Evolutionary conservation across 805 yeast species (phyloP).

Genomic region (Yamadazyma sp.): DNA sequence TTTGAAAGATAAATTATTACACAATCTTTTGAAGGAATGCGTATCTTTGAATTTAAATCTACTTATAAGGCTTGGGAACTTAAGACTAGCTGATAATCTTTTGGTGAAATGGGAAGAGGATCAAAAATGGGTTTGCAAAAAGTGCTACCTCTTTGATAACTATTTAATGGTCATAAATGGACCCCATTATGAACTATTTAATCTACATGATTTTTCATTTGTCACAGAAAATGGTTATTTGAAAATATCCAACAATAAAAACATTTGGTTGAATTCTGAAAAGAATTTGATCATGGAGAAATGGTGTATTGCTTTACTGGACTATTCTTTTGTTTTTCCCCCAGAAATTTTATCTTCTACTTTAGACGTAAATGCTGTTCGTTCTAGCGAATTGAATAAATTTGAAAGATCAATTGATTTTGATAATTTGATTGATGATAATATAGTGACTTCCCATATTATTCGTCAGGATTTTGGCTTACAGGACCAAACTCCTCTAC

Average conservation of each 20-base stretch:
- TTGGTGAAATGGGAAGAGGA: conserved; percentile 14
- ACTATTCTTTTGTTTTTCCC: conserved; percentile 29
- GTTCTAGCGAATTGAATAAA: not conserved
- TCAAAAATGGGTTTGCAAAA: conserved; percentile 6
- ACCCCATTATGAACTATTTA: conserved; percentile 4
- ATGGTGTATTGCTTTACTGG: conserved; percentile 43
- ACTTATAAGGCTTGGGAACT: conserved; percentile 29
- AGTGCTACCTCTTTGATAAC: conserved; percentile 33
- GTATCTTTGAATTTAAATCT: conserved; percentile 21
- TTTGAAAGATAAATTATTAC: conserved; percentile 27
- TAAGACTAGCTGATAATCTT: conserved; percentile 35
- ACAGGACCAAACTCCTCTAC: not conserved
- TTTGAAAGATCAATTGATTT: not conserved
- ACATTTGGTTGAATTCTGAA: conserved; percentile 26
- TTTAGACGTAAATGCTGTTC: not conserved
- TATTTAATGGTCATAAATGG: conserved; percentile 17
- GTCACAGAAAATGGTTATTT: conserved; percentile 8
- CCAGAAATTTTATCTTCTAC: conserved; percentile 35
- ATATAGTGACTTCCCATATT: not conserved
- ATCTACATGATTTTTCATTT: conserved; percentile 2
- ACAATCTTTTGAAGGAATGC: conserved; percentile 24
- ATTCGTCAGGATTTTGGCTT: not conserved
- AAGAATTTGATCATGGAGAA: conserved; percentile 35
- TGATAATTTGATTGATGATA: not conserved
- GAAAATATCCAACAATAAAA: not conserved